Conservation (phyloP, 192 early-diverging fungal species). For the Linnemannia hyalina region DNA sequence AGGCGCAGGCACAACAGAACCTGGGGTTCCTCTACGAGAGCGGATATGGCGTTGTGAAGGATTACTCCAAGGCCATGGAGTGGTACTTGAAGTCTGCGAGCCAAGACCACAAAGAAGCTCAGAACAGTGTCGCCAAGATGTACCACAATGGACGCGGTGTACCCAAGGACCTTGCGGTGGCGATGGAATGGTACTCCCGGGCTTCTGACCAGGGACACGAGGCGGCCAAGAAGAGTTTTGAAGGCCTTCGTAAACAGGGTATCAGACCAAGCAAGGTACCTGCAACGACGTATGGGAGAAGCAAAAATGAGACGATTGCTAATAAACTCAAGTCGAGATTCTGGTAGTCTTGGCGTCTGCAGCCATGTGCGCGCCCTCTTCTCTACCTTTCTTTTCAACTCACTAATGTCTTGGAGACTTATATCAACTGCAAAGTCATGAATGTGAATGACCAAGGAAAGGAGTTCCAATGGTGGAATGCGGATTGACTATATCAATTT, state of each 20-base stretch:
- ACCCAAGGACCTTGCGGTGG: not conserved
- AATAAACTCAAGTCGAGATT: not conserved
- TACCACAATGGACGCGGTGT: not conserved
- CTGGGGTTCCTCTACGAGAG: constrained; percentile 58
- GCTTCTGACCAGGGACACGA: not conserved
- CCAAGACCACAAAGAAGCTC: not conserved
- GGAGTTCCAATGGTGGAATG: no score
- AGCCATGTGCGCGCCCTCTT: no score
- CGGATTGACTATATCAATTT: no score
- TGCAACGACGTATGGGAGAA: not conserved
- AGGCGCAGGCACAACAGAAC: constrained; percentile 61
- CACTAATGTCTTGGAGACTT: no score
- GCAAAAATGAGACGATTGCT: not conserved
- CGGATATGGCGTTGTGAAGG: constrained; percentile 48
- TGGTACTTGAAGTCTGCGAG: not conserved
- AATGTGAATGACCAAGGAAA: not conserved
- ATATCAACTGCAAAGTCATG: not conserved
- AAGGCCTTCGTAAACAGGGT: not conserved
- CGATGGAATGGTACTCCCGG: not conserved
- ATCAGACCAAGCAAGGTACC: not conserved
- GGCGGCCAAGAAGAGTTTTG: not conserved
- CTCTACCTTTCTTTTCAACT: not conserved
- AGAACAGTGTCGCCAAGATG: not conserved
- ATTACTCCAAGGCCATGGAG: not conserved
- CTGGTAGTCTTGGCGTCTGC: not conserved